Conservation (phyloP, 2,329 filamentous ascomycete genomes). For the Cordyceps pruinosa region DNA sequence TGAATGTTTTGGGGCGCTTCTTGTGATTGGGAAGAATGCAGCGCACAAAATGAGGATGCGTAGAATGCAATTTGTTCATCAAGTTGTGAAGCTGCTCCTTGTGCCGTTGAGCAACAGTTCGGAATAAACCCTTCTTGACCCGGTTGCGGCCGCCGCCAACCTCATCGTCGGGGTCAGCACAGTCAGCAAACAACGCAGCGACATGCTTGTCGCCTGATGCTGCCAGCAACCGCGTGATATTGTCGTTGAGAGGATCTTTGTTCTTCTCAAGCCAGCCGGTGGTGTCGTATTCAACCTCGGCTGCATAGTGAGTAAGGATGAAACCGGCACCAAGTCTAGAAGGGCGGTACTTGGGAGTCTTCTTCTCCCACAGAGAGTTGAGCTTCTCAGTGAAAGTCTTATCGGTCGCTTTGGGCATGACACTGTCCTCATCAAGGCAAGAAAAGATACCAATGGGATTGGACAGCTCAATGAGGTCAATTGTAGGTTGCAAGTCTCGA, state of each 20-base stretch:
- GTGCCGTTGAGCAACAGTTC: constrained; percentile 91
- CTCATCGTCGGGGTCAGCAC: constrained; percentile 74
- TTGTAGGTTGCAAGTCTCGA: constrained; percentile 92
- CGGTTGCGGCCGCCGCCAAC: constrained; percentile 60
- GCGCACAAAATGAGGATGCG: constrained; percentile 95
- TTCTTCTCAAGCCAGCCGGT: constrained; percentile 97
- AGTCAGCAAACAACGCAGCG: constrained; percentile 79
- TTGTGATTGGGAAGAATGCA: constrained; percentile 98
- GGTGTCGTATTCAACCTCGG: constrained; percentile 95
- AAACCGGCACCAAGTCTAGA: constrained; percentile 88
- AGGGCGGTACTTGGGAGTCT: constrained; percentile 85
- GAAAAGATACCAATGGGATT: constrained; percentile 99
- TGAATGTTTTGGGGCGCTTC: constrained; percentile 89
- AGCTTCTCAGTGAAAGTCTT: constrained; percentile 96
- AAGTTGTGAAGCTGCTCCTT: constrained; percentile 97
- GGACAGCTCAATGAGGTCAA: constrained; percentile 89
- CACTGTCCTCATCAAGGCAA: constrained; percentile 92
- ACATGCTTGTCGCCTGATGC: constrained; percentile 77
- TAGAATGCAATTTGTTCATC: constrained; percentile 90
- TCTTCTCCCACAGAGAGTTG: constrained; percentile 94
- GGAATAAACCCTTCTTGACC: constrained; percentile 95
- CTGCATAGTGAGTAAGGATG: constrained; percentile 92
- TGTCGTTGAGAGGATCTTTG: constrained; percentile 97
- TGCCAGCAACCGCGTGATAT: constrained; percentile 82
- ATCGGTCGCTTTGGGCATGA: constrained; percentile 98